A percentile compares a stretch with the other conserved stretches of the same genome.
Evolutionary conservation across 2,329 filamentous ascomycete genomes (phyloP).

Genomic region (Penicillium sp.): DNA sequence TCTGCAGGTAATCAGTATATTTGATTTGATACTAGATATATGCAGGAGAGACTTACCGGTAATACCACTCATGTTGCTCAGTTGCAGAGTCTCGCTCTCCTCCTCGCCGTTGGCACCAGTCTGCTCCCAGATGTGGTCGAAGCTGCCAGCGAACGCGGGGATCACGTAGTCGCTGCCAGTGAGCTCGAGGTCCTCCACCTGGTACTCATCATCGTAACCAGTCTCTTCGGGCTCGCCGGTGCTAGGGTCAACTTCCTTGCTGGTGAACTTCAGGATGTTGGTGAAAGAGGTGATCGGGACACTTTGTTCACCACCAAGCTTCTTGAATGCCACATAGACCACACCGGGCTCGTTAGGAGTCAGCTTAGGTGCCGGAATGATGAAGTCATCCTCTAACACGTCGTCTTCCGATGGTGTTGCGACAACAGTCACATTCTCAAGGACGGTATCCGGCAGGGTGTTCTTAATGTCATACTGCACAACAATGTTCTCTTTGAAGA

Average conservation of each 20-base stretch:
- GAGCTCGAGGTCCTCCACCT: slow-evolving; percentile 89
- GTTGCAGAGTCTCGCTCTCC: slow-evolving; percentile 82
- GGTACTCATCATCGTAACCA: slow-evolving; percentile 96
- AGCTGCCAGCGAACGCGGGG: slow-evolving; percentile 89
- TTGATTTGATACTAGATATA: slow-evolving; percentile 15
- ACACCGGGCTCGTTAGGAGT: slow-evolving; percentile 81
- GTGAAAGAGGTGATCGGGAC: slow-evolving; percentile 78
- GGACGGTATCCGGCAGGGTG: slow-evolving; percentile 81
- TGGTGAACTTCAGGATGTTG: slow-evolving; percentile 93
- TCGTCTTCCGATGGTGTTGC: slow-evolving; percentile 77
- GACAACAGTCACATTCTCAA: slow-evolving; percentile 82
- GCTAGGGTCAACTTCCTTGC: slow-evolving; percentile 93
- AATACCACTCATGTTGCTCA: slow-evolving; percentile 85
- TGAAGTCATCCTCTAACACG: slow-evolving; percentile 74
- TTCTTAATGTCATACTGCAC: slow-evolving; percentile 98
- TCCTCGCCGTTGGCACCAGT: slow-evolving; percentile 84
- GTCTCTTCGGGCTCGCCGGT: slow-evolving; percentile 86
- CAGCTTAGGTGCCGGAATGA: slow-evolving; percentile 80
- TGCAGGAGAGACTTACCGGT: slow-evolving; percentile 57
- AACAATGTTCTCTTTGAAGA: slow-evolving; percentile 96
- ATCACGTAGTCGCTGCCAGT: slow-evolving; percentile 89
- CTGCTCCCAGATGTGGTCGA: slow-evolving; percentile 93
- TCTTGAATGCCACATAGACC: slow-evolving; percentile 92
- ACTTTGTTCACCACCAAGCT: slow-evolving; percentile 67
- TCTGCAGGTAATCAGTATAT: slow-evolving; percentile 52